Base-by-base conservation (phyloP, 371 early-diverging fungal species). In the Rhizopus delemar region DNA sequence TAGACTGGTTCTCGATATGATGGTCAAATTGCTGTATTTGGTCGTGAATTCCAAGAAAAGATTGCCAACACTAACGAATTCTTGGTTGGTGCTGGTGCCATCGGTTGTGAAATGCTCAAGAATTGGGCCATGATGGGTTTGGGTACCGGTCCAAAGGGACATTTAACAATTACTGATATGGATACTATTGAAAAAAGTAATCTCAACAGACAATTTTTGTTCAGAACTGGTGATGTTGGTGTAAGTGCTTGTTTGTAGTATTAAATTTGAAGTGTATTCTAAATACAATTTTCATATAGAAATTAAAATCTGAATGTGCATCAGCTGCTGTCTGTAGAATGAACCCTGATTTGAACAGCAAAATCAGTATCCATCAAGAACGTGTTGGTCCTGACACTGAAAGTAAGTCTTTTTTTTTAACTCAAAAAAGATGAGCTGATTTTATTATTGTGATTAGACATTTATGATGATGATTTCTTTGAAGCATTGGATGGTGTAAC, bases 51-150 rank as follows among this genome's bases (percentile, higher is more conserved):
- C 85, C 93, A 97, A 70, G 83, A 92, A 51, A 90, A 87, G 71
- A 80, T 99, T 52, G 84, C 89, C 16, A 91, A 96, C 71, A 80
- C 87, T 41, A 88, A 90, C 53, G 87, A 96, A 68, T 99, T 99
- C 86, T 78, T 99, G 38, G 99, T 99, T 38, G 99, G 99, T 51
- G 92, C 99, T 46, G 99, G 99, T 51, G 99, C 99, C 6, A 99
- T 99, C 74, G 99, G 99, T 52, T 99, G 99, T 81, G 99, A 99
- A 78, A 98, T 99, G 96, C 85, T 99, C 51, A 99, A 99, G 85
- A 99, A 99, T 80, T 97, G 98, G 93, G 94, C 95, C 31, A 91
- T 99, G 96, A 94, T 99, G 88, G 99, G 99, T 48, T 77, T 99
- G 46, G 99, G 96, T 31, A 79, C 89, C 8, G 96, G 96, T 35